phyloP scores from a whole-genome alignment of 2,329 filamentous ascomycete genomes.

The Alternaria viburni region DNA sequence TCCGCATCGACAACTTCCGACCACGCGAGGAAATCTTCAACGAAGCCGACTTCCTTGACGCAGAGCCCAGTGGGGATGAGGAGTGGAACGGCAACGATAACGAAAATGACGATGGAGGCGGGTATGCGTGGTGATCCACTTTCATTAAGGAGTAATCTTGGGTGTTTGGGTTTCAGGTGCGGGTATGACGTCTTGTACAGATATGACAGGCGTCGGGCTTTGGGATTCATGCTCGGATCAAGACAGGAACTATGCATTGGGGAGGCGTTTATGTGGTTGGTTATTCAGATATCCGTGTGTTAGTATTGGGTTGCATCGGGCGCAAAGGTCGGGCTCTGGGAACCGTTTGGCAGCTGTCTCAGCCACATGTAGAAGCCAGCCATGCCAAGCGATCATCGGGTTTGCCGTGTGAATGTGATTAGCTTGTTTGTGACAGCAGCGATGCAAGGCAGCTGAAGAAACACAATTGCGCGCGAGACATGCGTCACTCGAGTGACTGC shows the following conservation, averaged over 20 bases:
- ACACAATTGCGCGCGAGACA: constrained; percentile 7
- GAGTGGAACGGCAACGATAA: constrained; percentile 64
- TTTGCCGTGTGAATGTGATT: not conserved
- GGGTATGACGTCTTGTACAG: not conserved
- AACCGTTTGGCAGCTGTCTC: constrained; percentile 3
- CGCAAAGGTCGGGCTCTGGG: constrained; percentile 26
- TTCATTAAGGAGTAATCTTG: not conserved
- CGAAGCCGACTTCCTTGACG: constrained; percentile 75
- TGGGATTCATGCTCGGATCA: not conserved
- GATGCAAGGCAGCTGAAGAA: constrained; percentile 18
- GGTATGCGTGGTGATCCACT: constrained; percentile 35
- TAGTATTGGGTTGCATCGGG: constrained; percentile 23
- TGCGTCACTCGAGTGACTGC: constrained; percentile 14
- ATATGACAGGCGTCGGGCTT: not conserved
- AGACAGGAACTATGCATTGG: constrained; percentile 19
- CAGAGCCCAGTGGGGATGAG: constrained; percentile 63
- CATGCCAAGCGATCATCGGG: not conserved
- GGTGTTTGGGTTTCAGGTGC: not conserved
- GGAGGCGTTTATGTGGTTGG: constrained; percentile 19
- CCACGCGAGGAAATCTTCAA: constrained; percentile 70
- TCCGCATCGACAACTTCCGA: constrained; percentile 78
- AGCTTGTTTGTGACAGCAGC: constrained; percentile 4
- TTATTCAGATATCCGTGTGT: constrained; percentile 20
- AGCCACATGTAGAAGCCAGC: constrained; percentile 7
- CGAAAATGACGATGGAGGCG: constrained; percentile 51